Percentiles rank a stretch among this genome's conserved stretches.
Evolutionary conservation across 2,329 filamentous ascomycete species (phyloP).

Genomic region (Fusarium udum): DNA sequence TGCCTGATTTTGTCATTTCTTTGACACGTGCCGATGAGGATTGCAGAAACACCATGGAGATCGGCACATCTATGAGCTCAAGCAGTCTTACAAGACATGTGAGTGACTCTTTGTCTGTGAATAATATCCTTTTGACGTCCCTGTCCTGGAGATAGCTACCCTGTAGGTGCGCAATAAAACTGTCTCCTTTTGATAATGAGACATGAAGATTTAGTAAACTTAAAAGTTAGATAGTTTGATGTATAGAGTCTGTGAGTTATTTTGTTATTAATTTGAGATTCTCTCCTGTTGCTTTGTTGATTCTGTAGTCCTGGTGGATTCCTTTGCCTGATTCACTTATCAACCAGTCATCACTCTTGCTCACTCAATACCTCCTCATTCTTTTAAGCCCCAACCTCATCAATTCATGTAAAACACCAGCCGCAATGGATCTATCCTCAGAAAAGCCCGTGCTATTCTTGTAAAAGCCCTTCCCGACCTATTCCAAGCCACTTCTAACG

Average conservation of each 20-base stretch:
- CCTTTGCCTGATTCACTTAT: background rate
- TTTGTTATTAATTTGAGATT: accelerated
- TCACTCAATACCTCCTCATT: no score
- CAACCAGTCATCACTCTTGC: background rate
- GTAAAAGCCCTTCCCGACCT: conserved; percentile 34
- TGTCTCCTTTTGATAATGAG: accelerated
- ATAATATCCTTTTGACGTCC: no score
- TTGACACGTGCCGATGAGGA: background rate
- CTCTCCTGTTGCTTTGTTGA: background rate
- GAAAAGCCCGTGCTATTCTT: conserved; percentile 55
- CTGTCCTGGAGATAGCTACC: background rate
- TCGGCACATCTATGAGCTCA: background rate
- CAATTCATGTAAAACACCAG: accelerated
- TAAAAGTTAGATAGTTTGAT: accelerated
- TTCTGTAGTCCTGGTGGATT: accelerated
- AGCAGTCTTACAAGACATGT: accelerated
- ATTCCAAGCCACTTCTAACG: background rate
- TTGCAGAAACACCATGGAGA: accelerated
- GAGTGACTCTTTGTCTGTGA: background rate
- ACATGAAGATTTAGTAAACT: background rate
- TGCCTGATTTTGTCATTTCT: background rate
- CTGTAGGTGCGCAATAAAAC: background rate
- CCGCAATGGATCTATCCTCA: background rate
- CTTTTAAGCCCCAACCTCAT: no score
- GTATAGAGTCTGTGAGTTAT: accelerated